Evolutionary conservation across 164 flowering plant species (phyloP).

Genomic region (Liriodendron chinense): DNA sequence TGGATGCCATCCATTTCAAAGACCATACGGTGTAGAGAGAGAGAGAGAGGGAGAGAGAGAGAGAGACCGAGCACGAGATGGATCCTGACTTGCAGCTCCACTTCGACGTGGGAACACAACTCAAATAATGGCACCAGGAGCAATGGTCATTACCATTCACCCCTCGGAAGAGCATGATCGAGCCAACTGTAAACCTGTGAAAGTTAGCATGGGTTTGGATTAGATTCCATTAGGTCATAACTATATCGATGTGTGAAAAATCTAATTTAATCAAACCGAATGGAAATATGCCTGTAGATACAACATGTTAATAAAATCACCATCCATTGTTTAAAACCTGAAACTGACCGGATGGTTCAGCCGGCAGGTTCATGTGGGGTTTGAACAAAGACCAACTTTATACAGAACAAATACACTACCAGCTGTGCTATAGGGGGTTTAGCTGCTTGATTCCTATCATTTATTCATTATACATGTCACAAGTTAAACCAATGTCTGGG

Average conservation of each 20-base stretch:
- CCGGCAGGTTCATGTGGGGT: background rate
- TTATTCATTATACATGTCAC: background rate
- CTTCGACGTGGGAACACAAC: slow-evolving; percentile 71
- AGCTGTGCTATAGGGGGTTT: background rate
- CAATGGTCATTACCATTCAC: slow-evolving; percentile 79
- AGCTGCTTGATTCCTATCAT: background rate
- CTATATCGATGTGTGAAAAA: background rate
- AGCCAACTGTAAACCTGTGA: slow-evolving; percentile 58
- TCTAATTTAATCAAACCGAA: background rate
- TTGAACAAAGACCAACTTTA: background rate
- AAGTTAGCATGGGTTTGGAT: background rate
- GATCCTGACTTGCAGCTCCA: slow-evolving; percentile 77
- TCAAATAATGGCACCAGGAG: slow-evolving; percentile 95
- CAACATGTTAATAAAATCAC: background rate
- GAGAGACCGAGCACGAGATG: slow-evolving; percentile 52
- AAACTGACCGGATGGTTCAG: background rate
- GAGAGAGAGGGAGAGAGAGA: background rate
- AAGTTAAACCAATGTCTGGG: background rate
- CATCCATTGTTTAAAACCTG: background rate
- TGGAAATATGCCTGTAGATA: background rate
- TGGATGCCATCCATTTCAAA: background rate
- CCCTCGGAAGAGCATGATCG: slow-evolving; percentile 70
- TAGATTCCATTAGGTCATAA: background rate
- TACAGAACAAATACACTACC: background rate
- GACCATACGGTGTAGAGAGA: background rate